These are phyloP conservation scores for Multifurca ochricompacta DNA, from an alignment of 768 basidiomycete species.

Conservation along the genomic window DNA sequence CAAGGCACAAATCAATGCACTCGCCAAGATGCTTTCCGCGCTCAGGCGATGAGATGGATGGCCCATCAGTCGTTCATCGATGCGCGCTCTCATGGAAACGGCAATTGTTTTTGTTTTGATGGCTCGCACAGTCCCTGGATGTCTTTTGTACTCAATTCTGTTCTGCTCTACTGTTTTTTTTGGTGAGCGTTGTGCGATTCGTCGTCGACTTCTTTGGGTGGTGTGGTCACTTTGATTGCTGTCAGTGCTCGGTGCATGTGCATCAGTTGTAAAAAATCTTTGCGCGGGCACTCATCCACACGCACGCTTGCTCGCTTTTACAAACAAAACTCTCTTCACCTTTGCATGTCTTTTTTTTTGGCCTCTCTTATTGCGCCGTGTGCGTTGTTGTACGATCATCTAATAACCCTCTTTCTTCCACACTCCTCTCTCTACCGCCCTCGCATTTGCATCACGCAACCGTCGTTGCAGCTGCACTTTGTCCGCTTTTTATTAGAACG, in stretches of 20 bases:
- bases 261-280: no score
- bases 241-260: no score
- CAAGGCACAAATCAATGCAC: conserved; percentile 81
- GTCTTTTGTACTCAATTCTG: background rate
- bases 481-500: background rate
- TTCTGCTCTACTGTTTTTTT: background rate
- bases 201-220: no score
- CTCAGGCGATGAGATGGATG: conserved; percentile 44
- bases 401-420: background rate
- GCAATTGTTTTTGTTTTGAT: background rate
- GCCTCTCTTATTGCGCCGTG: background rate
- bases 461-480: background rate
- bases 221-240: background rate
- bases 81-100: background rate
- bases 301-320: background rate
- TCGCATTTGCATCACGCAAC: background rate
- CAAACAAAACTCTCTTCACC: background rate
- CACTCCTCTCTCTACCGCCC: background rate
- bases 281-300: background rate
- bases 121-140: background rate
- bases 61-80: background rate
- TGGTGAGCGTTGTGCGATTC: background rate
- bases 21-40: conserved; percentile 89
- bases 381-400: conserved; percentile 10
- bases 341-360: background rate